phyloP scores from a whole-genome alignment of 192 early-diverging fungal species.

The Phlyctochytrium arcticum region DNA sequence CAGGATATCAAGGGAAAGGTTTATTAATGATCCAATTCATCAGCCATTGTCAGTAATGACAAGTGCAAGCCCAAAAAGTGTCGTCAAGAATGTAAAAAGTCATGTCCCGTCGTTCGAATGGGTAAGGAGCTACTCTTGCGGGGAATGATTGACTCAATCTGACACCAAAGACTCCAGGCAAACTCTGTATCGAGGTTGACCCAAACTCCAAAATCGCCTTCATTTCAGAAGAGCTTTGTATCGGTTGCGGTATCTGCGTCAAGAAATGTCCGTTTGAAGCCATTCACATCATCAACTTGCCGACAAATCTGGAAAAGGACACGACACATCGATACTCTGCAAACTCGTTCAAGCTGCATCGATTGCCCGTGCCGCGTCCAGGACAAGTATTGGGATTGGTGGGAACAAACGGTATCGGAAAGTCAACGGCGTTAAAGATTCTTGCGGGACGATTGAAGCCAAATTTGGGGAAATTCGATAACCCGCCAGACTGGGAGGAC shows the following conservation, averaged over 20 bases:
- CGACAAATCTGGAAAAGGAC: constrained; percentile 89
- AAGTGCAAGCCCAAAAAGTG: constrained; percentile 99
- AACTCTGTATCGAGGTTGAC: constrained; percentile 90
- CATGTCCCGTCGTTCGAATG: constrained; percentile 94
- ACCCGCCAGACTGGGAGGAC: constrained; percentile 56
- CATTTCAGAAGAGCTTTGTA: constrained; percentile 94
- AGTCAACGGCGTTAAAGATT: constrained; percentile 92
- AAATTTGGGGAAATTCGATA: constrained; percentile 81
- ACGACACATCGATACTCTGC: constrained; percentile 95
- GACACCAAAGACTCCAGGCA: constrained; percentile 52
- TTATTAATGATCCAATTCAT: not conserved
- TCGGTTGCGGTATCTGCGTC: constrained; percentile 96
- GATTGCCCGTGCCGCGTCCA: constrained; percentile 89
- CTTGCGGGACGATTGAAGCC: constrained; percentile 92
- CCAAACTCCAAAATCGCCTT: constrained; percentile 83
- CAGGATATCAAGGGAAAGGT: not conserved
- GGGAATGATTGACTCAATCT: not conserved
- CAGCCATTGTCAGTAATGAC: constrained; percentile 88
- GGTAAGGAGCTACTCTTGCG: constrained; percentile 54
- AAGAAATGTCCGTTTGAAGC: constrained; percentile 98
- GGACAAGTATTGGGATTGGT: constrained; percentile 97
- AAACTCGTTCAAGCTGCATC: constrained; percentile 97
- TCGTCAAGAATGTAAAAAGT: constrained; percentile 95
- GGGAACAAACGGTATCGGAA: constrained; percentile 83
- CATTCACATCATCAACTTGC: constrained; percentile 95